Percentiles rank a stretch among this genome's conserved stretches.
Conservation (phyloP, 164 flowering plant genomes). For the Liriodendron chinense region DNA sequence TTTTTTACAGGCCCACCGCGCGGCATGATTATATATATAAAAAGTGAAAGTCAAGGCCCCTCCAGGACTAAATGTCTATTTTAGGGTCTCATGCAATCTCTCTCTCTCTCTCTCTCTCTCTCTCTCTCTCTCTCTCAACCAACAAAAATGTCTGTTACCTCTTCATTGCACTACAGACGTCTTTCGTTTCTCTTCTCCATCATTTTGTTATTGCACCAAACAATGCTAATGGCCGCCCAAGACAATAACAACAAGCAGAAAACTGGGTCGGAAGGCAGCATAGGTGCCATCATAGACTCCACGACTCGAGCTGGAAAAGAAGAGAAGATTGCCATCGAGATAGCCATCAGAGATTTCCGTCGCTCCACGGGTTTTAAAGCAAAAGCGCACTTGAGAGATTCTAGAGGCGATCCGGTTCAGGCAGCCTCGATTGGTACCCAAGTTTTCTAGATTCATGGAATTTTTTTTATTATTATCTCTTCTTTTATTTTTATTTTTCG, state of each 20-base stretch:
- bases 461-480: not conserved
- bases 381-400: not conserved
- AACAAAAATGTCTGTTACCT: not conserved
- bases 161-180: not conserved
- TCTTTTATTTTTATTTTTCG: not conserved
- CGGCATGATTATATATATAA: too few relatives aligned
- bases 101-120: too few relatives aligned
- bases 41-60: too few relatives aligned
- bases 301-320: not conserved
- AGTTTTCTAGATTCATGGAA: not conserved
- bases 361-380: not conserved
- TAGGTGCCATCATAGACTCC: conserved; percentile 1
- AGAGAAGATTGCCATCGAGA: conserved; percentile 3
- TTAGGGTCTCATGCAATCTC: not conserved
- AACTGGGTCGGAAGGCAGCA: not conserved
- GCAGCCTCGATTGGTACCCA: not conserved
- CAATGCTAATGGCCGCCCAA: not conserved
- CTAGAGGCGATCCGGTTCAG: not conserved
- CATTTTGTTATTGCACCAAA: not conserved
- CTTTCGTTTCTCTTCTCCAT: not conserved
- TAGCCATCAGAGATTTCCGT: not conserved
- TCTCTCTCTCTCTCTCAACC: too few relatives aligned
- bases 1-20: too few relatives aligned
- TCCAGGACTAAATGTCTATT: too few relatives aligned
- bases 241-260: not conserved